A percentile compares a stretch with the other conserved stretches of the same genome.
Conservation (phyloP, 805 yeast species). For the Saccharomycopsis fodiens region DNA sequence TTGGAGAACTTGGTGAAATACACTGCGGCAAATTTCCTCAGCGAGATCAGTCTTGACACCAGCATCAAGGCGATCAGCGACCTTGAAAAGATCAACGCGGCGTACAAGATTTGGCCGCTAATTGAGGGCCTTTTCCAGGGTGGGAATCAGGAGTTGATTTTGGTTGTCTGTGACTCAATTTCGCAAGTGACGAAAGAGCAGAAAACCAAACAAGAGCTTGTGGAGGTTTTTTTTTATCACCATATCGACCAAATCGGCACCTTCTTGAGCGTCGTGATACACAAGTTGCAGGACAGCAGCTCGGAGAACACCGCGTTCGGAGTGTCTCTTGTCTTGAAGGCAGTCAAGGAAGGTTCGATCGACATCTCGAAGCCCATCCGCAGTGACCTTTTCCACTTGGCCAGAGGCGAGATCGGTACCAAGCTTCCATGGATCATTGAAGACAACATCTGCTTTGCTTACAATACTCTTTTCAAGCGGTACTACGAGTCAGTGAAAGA, state of each 20-base stretch:
- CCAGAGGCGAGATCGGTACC: constrained; percentile 2
- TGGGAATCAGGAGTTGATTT: constrained; percentile 4
- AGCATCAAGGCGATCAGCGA: constrained; percentile 34
- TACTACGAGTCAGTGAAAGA: constrained; percentile 12
- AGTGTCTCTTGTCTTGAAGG: constrained; percentile 7
- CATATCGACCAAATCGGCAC: constrained; percentile 7
- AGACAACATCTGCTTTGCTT: constrained; percentile 12
- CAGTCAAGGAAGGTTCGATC: constrained; percentile 18
- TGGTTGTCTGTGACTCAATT: constrained; percentile 5
- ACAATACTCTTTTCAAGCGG: constrained; percentile 6
- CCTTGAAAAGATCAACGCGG: constrained; percentile 41
- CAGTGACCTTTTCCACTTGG: constrained; percentile 7
- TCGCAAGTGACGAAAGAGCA: background rate
- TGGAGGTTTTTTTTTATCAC: constrained; percentile 17
- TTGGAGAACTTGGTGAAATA: constrained; percentile 39
- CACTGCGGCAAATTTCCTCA: constrained; percentile 37
- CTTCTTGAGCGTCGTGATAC: constrained; percentile 5
- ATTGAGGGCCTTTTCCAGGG: background rate
- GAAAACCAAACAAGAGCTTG: background rate
- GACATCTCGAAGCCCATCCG: constrained; percentile 12
- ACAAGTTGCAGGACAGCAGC: constrained; percentile 2
- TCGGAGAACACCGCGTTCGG: constrained; percentile 3
- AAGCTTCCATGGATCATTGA: constrained; percentile 12
- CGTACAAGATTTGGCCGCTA: constrained; percentile 33
- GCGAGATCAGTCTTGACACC: constrained; percentile 29